phyloP scores from a whole-genome alignment of 2,329 filamentous ascomycete genomes.

The Beauveria sp. region DNA sequence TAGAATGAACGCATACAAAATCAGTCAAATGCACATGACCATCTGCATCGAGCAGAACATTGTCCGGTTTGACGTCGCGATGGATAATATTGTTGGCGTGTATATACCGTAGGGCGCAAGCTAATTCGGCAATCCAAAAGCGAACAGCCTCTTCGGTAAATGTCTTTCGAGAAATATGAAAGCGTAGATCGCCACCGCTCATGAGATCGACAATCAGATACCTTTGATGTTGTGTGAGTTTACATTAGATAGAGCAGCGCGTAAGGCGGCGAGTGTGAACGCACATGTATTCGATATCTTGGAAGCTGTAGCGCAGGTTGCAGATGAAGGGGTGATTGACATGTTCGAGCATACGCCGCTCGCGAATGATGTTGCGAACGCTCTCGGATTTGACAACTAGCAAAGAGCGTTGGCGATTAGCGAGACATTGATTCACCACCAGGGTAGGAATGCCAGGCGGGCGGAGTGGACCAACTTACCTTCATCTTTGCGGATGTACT shows the following conservation, averaged over 20 bases:
- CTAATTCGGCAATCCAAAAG: constrained; percentile 94
- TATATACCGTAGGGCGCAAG: constrained; percentile 82
- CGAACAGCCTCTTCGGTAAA: constrained; percentile 95
- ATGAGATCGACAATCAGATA: constrained; percentile 97
- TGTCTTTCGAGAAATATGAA: constrained; percentile 95
- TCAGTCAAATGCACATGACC: constrained; percentile 96
- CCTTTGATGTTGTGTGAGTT: constrained; percentile 38
- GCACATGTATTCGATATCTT: constrained; percentile 97
- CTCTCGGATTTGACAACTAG: constrained; percentile 94
- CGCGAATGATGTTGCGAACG: constrained; percentile 94
- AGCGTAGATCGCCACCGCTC: constrained; percentile 93
- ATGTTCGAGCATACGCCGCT: constrained; percentile 95
- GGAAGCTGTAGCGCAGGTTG: constrained; percentile 97
- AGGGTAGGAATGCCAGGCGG: background rate
- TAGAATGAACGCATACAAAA: constrained; percentile 57
- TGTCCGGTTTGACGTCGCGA: constrained; percentile 86
- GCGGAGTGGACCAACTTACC: constrained; percentile 41
- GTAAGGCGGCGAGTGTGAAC: constrained; percentile 24
- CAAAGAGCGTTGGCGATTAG: constrained; percentile 19
- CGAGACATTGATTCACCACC: constrained; percentile 7
- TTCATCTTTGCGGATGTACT: constrained; percentile 99
- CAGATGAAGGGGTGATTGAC: constrained; percentile 97
- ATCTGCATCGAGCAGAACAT: constrained; percentile 78
- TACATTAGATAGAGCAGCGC: background rate
- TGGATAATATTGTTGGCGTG: constrained; percentile 84